These are phyloP conservation scores for Albifimbria verrucaria DNA, from an alignment of 2,329 filamentous ascomycete species.

Conservation along the genomic window DNA sequence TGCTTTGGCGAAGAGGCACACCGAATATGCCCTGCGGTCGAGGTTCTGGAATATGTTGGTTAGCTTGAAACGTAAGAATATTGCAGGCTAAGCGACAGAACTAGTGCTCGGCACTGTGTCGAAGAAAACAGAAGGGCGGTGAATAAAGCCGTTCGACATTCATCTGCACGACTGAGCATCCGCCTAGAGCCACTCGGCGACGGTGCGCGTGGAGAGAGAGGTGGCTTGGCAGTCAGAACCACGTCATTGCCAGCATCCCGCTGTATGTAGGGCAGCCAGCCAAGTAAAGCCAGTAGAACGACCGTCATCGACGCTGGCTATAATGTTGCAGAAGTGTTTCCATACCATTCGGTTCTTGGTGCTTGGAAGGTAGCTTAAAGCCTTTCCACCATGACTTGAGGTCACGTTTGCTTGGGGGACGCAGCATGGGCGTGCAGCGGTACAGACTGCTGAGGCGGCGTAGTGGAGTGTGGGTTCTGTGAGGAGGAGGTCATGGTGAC, in stretches of 20 bases:
- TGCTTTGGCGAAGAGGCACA: conserved; percentile 87
- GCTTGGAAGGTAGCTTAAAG: conserved; percentile 70
- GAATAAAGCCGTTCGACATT: no score
- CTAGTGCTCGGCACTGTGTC: background rate
- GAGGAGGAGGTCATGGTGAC: conserved; percentile 33
- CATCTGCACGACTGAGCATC: background rate
- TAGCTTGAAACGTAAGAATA: conserved; percentile 9
- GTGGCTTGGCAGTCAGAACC: background rate
- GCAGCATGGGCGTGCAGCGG: conserved; percentile 37
- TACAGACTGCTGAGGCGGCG: conserved; percentile 21
- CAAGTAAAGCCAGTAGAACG: background rate
- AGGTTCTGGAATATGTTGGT: conserved; percentile 33
- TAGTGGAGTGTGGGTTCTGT: conserved; percentile 28
- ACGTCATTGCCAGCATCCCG: background rate
- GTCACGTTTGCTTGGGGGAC: conserved; percentile 78
- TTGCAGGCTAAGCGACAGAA: background rate
- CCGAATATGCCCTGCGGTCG: conserved; percentile 82
- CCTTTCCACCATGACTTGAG: conserved; percentile 96
- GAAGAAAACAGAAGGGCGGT: no score
- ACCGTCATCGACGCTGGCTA: background rate
- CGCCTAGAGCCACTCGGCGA: background rate
- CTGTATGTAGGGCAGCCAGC: background rate
- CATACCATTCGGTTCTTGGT: conserved; percentile 54
- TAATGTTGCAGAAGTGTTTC: conserved; percentile 2
- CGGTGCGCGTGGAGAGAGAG: background rate